Base-by-base conservation (phyloP, 2,329 filamentous ascomycete genomes). In the Epichloe coenophiala region DNA sequence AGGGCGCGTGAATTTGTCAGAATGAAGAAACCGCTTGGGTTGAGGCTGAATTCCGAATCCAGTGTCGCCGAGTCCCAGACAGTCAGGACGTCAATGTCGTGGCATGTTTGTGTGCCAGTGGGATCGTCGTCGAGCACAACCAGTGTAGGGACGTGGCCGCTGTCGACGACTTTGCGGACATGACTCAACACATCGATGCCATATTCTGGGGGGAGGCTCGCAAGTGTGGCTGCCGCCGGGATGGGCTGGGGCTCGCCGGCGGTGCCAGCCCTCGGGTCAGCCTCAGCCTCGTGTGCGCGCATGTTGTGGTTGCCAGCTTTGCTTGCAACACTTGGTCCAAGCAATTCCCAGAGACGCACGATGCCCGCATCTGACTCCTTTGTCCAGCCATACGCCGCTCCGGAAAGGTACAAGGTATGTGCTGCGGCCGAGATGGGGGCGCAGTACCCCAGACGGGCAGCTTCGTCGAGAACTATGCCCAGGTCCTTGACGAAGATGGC, bases 51-150 rank as follows among this genome's bases (percentile, higher is more conserved):
- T 56, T 77, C 72, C 3, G 61, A 53, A 4, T 62, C 60, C 3
- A 80, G 63, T 0, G 69, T 72, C 1, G 62, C 56, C 7, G 67
- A 56, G 52, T 75, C 71, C 75, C 76, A 80, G 1, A 72, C 70
- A 3, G 74, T 75, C 33, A 80, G 64, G 3, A 80, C 76, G 48
- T 68, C 63, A 54, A 80, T 74, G 55, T 74, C 70, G 58, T 80
- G 75, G 59, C 76, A 78, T 4, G 77, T 81, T 57, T 81, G 77
- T 0, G 76, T 80, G 17, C 76, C 76, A 0, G 77, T 80, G 35
- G 76, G 76, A 52, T 80, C 76, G 54, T 80, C 76, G 51, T 79
- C 76, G 4, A 74, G 64, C 0, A 66, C 66, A 4, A 75, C 67
- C 6, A 71, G 61, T 8, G 64, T 58, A 12, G 65, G 64, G 4